A percentile compares a stretch with the other conserved stretches of the same genome.
These are phyloP conservation scores for Monosporozyma solicola DNA, from an alignment of 805 yeast genomes.

Conservation along the genomic window DNA sequence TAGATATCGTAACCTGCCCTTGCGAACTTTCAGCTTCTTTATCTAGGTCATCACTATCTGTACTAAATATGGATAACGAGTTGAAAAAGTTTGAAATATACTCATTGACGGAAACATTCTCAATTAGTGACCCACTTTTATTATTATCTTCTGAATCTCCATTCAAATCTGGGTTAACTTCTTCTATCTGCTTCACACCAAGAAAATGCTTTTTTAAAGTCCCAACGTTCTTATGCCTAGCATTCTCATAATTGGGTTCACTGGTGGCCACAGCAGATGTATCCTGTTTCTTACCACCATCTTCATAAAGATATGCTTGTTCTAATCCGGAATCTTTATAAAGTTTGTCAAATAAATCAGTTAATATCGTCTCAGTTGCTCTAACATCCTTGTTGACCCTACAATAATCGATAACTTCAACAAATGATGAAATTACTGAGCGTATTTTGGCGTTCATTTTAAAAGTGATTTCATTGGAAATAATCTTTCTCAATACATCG, in stretches of 20 bases:
- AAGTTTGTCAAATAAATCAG: constrained; percentile 21
- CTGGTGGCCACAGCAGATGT: constrained; percentile 13
- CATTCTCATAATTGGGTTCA: constrained; percentile 15
- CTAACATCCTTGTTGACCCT: constrained; percentile 8
- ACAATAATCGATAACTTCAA: constrained; percentile 18
- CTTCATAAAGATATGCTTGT: constrained; percentile 18
- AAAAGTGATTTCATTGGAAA: constrained; percentile 4
- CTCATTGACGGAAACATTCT: constrained; percentile 3
- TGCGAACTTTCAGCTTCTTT: constrained; percentile 15
- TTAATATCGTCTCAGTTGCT: constrained; percentile 1
- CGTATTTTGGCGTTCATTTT: constrained; percentile 17
- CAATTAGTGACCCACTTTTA: not conserved
- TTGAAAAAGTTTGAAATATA: constrained; percentile 29
- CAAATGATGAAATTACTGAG: constrained; percentile 15
- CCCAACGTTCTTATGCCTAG: constrained; percentile 23
- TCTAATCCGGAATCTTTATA: constrained; percentile 26
- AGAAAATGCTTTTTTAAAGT: constrained; percentile 19
- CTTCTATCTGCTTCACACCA: constrained; percentile 7
- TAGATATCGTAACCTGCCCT: constrained; percentile 49
- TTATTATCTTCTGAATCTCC: not conserved
- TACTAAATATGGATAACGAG: constrained; percentile 31
- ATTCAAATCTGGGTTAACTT: not conserved
- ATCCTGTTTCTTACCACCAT: constrained; percentile 21
- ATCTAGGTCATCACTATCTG: constrained; percentile 10
- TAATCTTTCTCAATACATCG: constrained; percentile 10